Evolutionary conservation across 768 basidiomycete species (phyloP).

Genomic region (Collybia nuda): DNA sequence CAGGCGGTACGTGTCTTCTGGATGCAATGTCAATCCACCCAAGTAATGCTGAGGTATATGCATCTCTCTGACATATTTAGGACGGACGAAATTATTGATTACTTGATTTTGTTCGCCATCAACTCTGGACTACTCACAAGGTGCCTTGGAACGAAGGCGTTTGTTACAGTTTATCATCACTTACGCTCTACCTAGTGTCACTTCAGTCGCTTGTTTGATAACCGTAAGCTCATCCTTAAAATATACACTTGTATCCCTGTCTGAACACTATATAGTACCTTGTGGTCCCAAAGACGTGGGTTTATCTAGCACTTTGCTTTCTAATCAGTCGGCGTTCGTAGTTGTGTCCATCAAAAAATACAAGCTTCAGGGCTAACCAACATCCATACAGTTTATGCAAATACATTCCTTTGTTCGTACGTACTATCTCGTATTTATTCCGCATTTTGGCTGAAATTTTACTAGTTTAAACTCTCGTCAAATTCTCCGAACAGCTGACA

Average conservation of each 20-base stretch:
- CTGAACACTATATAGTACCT: constrained; percentile 19
- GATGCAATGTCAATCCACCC: neutral
- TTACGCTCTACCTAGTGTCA: constrained; percentile 13
- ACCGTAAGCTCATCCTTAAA: constrained; percentile 16
- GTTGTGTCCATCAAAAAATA: neutral
- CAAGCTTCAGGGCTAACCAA: neutral
- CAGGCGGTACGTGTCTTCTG: constrained; percentile 19
- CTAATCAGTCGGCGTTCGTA: constrained; percentile 28
- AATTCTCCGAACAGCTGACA: constrained; percentile 18
- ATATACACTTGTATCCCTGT: neutral
- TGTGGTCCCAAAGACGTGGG: constrained; percentile 28
- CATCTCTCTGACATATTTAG: constrained; percentile 9
- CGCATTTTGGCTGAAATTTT: neutral
- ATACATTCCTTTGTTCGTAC: constrained; percentile 32
- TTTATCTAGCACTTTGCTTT: constrained; percentile 32
- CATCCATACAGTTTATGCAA: constrained; percentile 24
- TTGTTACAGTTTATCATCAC: too few relatives aligned
- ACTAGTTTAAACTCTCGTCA: constrained; percentile 29
- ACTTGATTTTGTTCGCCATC: constrained; percentile 29
- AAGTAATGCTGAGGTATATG: too few relatives aligned
- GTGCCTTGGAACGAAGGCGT: constrained; percentile 8
- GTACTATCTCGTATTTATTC: constrained; percentile 6
- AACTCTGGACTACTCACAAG: constrained; percentile 30
- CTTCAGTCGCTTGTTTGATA: constrained; percentile 27
- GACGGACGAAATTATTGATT: constrained; percentile 32